Base-by-base conservation (phyloP, 768 basidiomycete species). In the Cantharellus cinnabarinus region DNA sequence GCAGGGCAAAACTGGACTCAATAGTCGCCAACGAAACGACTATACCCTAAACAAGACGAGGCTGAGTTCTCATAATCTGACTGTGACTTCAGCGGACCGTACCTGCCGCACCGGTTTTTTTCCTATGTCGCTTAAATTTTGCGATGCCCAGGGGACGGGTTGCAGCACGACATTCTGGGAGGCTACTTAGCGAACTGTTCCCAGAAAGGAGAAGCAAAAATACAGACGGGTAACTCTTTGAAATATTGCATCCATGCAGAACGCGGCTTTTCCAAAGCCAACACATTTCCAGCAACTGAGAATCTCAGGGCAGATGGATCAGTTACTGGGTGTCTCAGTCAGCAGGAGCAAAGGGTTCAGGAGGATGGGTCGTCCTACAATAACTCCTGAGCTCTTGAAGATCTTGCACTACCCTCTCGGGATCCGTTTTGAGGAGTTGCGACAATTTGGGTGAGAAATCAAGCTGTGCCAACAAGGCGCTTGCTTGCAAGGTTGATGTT, bases 21-120 rank as follows among this genome's bases (percentile, higher is more conserved):
- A 97, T 94, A 3, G 89, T 90, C 0, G 91, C 84, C 60, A 98
- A 77, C 62, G 87, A 82, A 70, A 93, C 83, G 34, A 98, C 77
- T 38, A 89, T 76, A 37, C 85, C 87, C 85, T 90, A 59, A 5
- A 37, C 42, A 51, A 58, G 60, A 56, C 39, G 29, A 41, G 5
- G 20, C 20, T 29, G 20, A 29, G 20, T 29, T 29, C 20, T 29
- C 20, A 29, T 29, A 1, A 29, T 29, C 20, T 29, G 20, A 29
- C 20, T 29, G 20, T 29, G 20, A 29, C 20, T 29, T 29, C 20
- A 29, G 20, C 20, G 20, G 20, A 29, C 57, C 67, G 64, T 62
- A 87, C 88, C 76, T 82, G 84, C 67, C 75, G 80, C 4, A 75
- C 68, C 0, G 90, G 88, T 14, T 81, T 76, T 65, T 75, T 76